phyloP scores from a whole-genome alignment of 495 filamentous ascomycete species.

The Xylaria curta region DNA sequence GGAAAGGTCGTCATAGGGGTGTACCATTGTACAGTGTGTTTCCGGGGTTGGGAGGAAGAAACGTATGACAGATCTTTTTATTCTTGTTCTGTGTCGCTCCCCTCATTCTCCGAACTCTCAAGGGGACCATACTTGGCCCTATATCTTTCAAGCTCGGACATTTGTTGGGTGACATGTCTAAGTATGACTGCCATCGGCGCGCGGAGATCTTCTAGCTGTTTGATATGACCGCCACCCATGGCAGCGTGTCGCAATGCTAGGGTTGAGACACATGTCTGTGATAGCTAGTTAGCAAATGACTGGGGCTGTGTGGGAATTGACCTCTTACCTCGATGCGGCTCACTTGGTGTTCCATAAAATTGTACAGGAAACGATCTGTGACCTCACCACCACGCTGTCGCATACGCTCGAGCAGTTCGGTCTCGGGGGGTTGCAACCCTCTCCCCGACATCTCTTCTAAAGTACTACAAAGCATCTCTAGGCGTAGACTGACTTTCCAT shows the following conservation, averaged over 20 bases:
- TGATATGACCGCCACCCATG: slow-evolving; percentile 47
- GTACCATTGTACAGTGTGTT: slow-evolving; percentile 23
- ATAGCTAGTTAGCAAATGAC: slow-evolving; percentile 24
- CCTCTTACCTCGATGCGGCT: slow-evolving; percentile 87
- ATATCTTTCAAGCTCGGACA: slow-evolving; percentile 56
- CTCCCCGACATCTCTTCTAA: slow-evolving; percentile 69
- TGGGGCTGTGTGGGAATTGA: not conserved
- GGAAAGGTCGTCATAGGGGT: slow-evolving; percentile 10
- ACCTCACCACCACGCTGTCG: slow-evolving; percentile 83
- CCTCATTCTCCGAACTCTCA: slow-evolving; percentile 32
- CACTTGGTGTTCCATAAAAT: slow-evolving; percentile 92
- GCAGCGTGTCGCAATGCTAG: slow-evolving; percentile 70
- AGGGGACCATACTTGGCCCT: slow-evolving; percentile 53
- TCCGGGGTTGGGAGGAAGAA: not conserved
- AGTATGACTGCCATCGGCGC: slow-evolving; percentile 58
- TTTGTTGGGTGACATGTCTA: slow-evolving; percentile 46
- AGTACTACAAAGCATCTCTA: slow-evolving; percentile 90
- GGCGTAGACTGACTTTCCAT: slow-evolving; percentile 85
- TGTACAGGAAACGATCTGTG: slow-evolving; percentile 81
- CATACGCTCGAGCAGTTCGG: slow-evolving; percentile 81
- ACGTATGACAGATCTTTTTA: slow-evolving; percentile 10
- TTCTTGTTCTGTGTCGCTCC: slow-evolving; percentile 43
- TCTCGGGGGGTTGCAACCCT: slow-evolving; percentile 73
- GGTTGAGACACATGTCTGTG: slow-evolving; percentile 68
- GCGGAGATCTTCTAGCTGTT: slow-evolving; percentile 52